Base-by-base conservation (phyloP, 73 alveolate species). In the Paramecium tetraurelia region DNA sequence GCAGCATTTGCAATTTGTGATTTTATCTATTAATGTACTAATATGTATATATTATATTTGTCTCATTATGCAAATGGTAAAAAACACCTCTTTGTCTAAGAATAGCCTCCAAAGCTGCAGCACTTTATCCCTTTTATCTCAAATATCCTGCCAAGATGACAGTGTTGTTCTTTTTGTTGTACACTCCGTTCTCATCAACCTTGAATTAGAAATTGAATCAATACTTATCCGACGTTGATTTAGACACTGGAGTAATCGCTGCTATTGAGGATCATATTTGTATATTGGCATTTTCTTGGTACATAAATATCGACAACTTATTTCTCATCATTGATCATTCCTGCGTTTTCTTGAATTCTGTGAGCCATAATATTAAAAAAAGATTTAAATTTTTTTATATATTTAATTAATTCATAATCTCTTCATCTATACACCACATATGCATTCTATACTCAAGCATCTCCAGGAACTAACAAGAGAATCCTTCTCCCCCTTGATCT, bases 251-350 rank as follows among this genome's bases (percentile, higher is more conserved):
- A 75, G 9, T 36, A 31, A 75, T 75, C 87, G 6, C 59, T 36
- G 35, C 68, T 36, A 36, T 75, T 44, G 1, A 75, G 31, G 59
- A 75, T 75, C 87, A 36, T 75, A 75, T 75, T 75, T 9, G 87
- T 75, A 40, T 36, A 75, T 36, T 75, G 38, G 44, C 87, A 75
- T 75, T 40, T 75, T 33, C 87, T 29, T 75, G 87, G 87, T 29
- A 75, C 59, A 75, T 75, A 75, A 21, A 75, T 31, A 75, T 75
- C 87, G 29, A 75, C 87, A 75, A 75, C 87, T 75, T 75, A 40
- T 33, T 44, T 44, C 31, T 75, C 59, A 36, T 75, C 87, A 75
- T 75, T 75, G 40, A 75, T 40, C 87, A 75, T 75, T 75, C 87
- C 87, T 75, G 87, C 87, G 5, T 40, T 36, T 33, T 24, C 87